Evolutionary conservation across 257 asterid genomes (phyloP), one percentile per base, ranked within the genome.

Genomic region (Dorcoceras hygrometricum): DNA sequence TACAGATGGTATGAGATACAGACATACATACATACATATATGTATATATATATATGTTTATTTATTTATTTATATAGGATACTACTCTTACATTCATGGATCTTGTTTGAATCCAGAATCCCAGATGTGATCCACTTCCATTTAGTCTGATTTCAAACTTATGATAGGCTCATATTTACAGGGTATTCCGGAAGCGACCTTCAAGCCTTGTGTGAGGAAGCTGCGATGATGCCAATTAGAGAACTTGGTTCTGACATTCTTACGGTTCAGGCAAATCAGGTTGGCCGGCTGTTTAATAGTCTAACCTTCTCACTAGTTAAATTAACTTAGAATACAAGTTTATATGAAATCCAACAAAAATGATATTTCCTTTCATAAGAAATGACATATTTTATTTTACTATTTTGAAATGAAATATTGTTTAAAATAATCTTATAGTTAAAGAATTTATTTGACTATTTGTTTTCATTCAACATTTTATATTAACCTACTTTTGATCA

Each of bases 131-230:
- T 56, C 57, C 59, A 57, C 12, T 10, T 53, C 46, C 34, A 29
- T 25, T 18, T 34, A 53, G 19, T 10, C 26, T 23, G 10, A 3
- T 67, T 20, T 27, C 39, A 51, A 71, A 26, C 50, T 63, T 59
- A 55, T 51, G 59, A 46, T 51, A 54, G 57, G 29, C 50, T 60
- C 32, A 23, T 53, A 39, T 28, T 62, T 64, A 50, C 27, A 93
- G 99, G 99, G 62, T 93, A 93, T 76, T 93, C 99, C 62, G 99
- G 99, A 74, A 93, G 99, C 58, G 99, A 93, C 77, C 84, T 93
- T 43, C 91, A 93, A 68, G 99, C 95, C 9, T 81, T 93, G 80
- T 93, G 99, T 32, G 91, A 78, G 74, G 99, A 93, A 78, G 99
- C 99, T 69, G 99, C 99, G 62, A 88, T 90, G 97, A 84, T 90